Base-by-base conservation (phyloP, 495 filamentous ascomycete genomes). In the Bacidia rubella region DNA sequence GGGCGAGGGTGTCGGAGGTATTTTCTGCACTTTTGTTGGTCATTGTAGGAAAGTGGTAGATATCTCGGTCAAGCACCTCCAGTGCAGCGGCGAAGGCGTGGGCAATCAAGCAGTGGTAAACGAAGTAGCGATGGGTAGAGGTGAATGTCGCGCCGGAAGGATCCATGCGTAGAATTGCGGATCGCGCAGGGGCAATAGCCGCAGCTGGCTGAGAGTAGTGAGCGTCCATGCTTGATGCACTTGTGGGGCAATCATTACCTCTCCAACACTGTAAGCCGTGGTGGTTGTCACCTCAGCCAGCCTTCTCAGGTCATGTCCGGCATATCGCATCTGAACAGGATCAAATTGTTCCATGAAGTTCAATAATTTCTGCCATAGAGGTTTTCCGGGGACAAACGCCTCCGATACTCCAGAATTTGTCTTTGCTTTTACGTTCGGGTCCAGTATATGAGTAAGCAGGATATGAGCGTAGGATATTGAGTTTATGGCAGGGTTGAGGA, bases 131-230 rank as follows among this genome's bases (percentile, higher is more conserved):
- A 55, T 93, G 87, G 41, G 70, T 71, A 1, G 74, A 75, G 3
- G 86, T 90, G 53, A 93, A 78, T 27, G 82, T 75, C 17, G 75
- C 75, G 42, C 76, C 78, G n/a, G 77, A 74, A 11, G 83, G 79
- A 54, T 92, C 84, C 12, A 94, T 70, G 56, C 76, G 78, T 20
- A 90, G 68, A 51, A 94, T 77, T 19, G 83, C 83, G 49, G 76
- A 70, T 39, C 76, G 67, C 24, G 90, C 69, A 4, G 77, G 67
- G 19, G 70, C 68, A 39, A 86, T 71, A 9, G 80, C 83, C 41
- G 79, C 63, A 2, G 71, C 64, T 11, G 82, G 76, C 85, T 79
- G 42, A 12, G 35, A 17, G 54, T 56, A 46, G 9, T 54, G 45
- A 52, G 40, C 27, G 7, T 10, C 0, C 9, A 20, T 19, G 38